Evolutionary conservation across 2,329 filamentous ascomycete genomes (phyloP), one percentile per base, ranked within the genome.

Genomic region (Lasiodiplodia sp.): DNA sequence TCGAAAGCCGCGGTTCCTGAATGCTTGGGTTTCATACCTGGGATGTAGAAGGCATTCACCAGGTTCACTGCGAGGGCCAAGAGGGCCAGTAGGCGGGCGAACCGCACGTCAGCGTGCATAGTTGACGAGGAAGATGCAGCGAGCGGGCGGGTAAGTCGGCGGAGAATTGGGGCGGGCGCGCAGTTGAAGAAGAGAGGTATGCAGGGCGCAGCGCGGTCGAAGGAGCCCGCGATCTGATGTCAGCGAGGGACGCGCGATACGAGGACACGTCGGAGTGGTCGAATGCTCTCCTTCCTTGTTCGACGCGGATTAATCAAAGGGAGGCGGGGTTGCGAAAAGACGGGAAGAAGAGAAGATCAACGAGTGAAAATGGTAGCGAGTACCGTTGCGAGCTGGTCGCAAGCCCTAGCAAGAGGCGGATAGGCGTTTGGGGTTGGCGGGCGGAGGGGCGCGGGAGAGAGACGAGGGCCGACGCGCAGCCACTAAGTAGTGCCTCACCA

Each of bases 41-140:
- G 93, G 73, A 97, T 91, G 79, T 96, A 97, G 79, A 96, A 96
- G 47, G 91, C 92, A 66, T 89, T 83, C 2, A 51, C 67, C 16
- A 68, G 51, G 58, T 37, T 65, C 21, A 83, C 82, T 69, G 84
- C 82, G 38, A 85, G 85, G 18, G 84, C 74, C 56, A 83, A 74
- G 25, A 87, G 79, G 66, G 87, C 71, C 44, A 89, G 76, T 76
- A 82, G 73, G 80, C 75, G 73, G 72, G 76, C 49, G 77, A 80
- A 75, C 77, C 79, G 71, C 72, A 75, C 77, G 71, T 82, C 77
- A 73, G 74, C 73, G 71, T 78, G 77, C 79, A 81, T 81, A 68
- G 69, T 73, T 47, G 38, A 4, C 8, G 23, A 18, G 18, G 28
- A 21, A 38, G 21, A 37, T n/a, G 38, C 38, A 65, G 67, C 67